Evolutionary conservation across 176 grass and related monocot genomes (phyloP).

Genomic region (Oryza australiensis): DNA sequence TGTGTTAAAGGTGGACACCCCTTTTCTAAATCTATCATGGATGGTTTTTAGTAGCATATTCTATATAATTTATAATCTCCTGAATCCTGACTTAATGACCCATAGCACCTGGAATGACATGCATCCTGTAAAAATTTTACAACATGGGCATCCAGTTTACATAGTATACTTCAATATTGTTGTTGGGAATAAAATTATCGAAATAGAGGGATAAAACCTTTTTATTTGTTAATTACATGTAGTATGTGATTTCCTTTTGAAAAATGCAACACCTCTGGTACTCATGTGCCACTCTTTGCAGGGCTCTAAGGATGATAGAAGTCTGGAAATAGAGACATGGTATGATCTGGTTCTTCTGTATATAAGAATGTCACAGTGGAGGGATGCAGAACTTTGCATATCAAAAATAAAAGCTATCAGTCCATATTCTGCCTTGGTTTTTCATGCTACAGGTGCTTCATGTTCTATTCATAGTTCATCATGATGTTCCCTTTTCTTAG

Average conservation of each 20-base stretch:
- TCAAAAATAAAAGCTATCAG: slow-evolving; percentile 51
- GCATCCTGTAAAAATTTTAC: background rate
- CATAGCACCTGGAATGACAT: background rate
- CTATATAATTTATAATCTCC: background rate
- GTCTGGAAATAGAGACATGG: slow-evolving; percentile 76
- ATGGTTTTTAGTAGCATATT: background rate
- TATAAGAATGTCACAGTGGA: slow-evolving; percentile 69
- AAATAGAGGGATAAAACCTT: background rate
- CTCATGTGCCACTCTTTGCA: slow-evolving; percentile 23
- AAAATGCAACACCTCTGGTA: slow-evolving; percentile 7
- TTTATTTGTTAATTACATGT: background rate
- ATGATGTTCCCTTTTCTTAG: background rate
- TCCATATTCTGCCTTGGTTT: slow-evolving; percentile 56
- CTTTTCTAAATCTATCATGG: background rate
- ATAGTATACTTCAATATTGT: slow-evolving; percentile 8
- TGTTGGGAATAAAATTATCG: background rate
- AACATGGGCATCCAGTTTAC: background rate
- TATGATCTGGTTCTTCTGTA: slow-evolving; percentile 78
- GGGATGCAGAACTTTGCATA: slow-evolving; percentile 74
- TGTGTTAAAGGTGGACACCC: slow-evolving; percentile 53
- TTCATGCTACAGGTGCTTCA: slow-evolving; percentile 70
- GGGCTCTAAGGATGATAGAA: slow-evolving; percentile 61
- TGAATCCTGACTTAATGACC: background rate
- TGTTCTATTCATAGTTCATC: slow-evolving; percentile 7
- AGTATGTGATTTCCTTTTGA: slow-evolving; percentile 14